Evolutionary conservation across 2,329 filamentous ascomycete genomes (phyloP).

Genomic region (Teratosphaeria nubilosa): DNA sequence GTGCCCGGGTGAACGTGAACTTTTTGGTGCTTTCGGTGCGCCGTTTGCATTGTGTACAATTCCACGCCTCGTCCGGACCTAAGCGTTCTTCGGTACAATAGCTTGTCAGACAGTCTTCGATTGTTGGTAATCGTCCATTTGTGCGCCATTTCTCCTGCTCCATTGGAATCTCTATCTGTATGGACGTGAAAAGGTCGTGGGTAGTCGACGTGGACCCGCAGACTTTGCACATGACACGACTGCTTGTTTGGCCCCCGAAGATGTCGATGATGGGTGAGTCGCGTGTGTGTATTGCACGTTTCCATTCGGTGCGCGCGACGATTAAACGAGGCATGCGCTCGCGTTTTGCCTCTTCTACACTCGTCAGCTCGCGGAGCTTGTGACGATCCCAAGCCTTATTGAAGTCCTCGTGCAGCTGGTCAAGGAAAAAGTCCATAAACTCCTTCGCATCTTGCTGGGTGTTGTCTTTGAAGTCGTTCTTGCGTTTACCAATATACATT

Average conservation of each 20-base stretch:
- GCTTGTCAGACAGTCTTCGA: slow-evolving; percentile 59
- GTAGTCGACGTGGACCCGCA: slow-evolving; percentile 56
- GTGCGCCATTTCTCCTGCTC: background rate
- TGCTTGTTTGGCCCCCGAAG: slow-evolving; percentile 64
- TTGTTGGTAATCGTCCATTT: slow-evolving; percentile 13
- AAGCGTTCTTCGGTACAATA: slow-evolving; percentile 60
- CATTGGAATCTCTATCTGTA: slow-evolving; percentile 58
- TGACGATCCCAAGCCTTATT: slow-evolving; percentile 56
- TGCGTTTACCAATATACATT: slow-evolving; percentile 54
- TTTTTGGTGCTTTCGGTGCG: slow-evolving; percentile 58
- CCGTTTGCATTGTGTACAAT: slow-evolving; percentile 64
- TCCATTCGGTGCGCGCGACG: slow-evolving; percentile 67
- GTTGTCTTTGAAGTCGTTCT: slow-evolving; percentile 46
- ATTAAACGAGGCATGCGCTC: slow-evolving; percentile 52
- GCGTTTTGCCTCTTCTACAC: slow-evolving; percentile 49
- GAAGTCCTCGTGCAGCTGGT: slow-evolving; percentile 76
- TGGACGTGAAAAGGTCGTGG: slow-evolving; percentile 60
- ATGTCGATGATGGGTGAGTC: slow-evolving; percentile 68
- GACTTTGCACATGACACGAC: slow-evolving; percentile 49
- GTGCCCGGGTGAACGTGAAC: slow-evolving; percentile 65
- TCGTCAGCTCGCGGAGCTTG: slow-evolving; percentile 48
- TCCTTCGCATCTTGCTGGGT: slow-evolving; percentile 79
- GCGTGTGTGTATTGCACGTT: slow-evolving; percentile 57
- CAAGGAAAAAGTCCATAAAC: slow-evolving; percentile 68
- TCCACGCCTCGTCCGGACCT: slow-evolving; percentile 57